Conservation (phyloP, 306 rosid genomes). For the Pyrus bretschneideri region DNA sequence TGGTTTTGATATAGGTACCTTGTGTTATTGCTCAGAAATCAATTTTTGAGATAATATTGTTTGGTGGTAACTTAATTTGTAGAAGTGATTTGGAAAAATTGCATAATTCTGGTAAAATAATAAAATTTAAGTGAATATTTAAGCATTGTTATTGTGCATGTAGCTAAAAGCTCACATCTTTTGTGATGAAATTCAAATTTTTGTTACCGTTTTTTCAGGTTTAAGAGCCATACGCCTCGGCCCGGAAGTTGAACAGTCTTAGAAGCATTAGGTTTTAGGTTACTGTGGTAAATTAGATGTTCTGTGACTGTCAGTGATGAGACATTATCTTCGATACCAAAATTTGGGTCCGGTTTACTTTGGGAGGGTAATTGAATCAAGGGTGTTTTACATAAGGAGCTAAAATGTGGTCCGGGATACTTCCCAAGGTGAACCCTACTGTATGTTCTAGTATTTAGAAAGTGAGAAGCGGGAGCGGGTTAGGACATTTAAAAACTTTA, state of each 20-base stretch:
- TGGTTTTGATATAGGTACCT: background rate
- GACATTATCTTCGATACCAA: conserved; percentile 14
- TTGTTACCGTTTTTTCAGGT: conserved; percentile 28
- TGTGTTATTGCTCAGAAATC: background rate
- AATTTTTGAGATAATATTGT: background rate
- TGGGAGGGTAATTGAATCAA: conserved; percentile 17
- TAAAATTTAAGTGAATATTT: background rate
- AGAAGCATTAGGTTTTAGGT: background rate
- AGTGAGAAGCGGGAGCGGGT: conserved; percentile 27
- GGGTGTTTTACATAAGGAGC: conserved; percentile 26
- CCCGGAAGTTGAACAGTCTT: background rate
- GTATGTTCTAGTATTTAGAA: conserved; percentile 31
- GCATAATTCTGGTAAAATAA: background rate
- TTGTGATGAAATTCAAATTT: conserved; percentile 1
- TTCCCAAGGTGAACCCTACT: conserved; percentile 49
- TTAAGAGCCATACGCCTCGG: conserved; percentile 9
- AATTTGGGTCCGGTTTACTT: conserved; percentile 8
- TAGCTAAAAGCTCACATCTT: background rate
- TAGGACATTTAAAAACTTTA: conserved; percentile 11
- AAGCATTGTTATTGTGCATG: background rate
- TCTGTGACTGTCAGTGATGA: conserved; percentile 35
- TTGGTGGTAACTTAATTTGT: background rate
- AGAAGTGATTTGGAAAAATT: background rate
- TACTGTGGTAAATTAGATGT: conserved; percentile 15
- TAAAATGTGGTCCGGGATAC: conserved; percentile 56